These are phyloP conservation scores for Penicillium psychrofluorescens DNA, from an alignment of 495 filamentous ascomycete genomes.

Conservation along the genomic window DNA sequence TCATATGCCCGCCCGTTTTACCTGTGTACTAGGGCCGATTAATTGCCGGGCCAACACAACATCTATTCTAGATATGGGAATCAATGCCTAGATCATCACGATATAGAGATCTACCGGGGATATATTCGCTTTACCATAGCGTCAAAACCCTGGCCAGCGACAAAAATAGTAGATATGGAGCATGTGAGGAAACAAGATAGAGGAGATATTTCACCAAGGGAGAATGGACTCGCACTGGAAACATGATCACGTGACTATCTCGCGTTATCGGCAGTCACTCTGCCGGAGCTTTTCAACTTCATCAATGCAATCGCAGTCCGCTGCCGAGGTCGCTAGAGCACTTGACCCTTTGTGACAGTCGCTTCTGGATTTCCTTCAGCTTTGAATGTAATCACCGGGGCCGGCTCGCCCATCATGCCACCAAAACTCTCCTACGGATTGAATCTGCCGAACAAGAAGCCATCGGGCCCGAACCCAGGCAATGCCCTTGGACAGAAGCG, in stretches of 20 bases:
- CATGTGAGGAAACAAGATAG: too few species aligned
- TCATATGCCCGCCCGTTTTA: too few species aligned
- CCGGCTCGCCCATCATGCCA: slow-evolving; percentile 17
- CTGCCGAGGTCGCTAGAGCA: not conserved
- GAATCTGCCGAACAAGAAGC: slow-evolving; percentile 46
- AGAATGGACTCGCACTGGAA: too few species aligned
- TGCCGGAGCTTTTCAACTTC: slow-evolving; percentile 12
- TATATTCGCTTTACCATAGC: too few species aligned
- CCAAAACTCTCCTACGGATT: slow-evolving; percentile 49
- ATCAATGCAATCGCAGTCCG: slow-evolving; percentile 2
- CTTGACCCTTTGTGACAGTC: not conserved
- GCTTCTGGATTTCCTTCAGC: not conserved
- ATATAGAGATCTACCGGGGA: too few species aligned
- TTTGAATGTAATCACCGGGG: not conserved
- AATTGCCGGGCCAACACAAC: too few species aligned
- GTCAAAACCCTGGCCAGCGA: too few species aligned
- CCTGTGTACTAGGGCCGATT: too few species aligned
- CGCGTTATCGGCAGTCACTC: slow-evolving; percentile 12
- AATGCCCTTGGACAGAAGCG: slow-evolving; percentile 32
- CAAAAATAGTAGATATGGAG: too few species aligned
- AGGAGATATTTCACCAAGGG: not conserved
- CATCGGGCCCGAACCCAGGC: slow-evolving; percentile 11
- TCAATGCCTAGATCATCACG: too few species aligned
- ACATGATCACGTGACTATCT: not conserved
- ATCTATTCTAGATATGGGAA: too few species aligned